phyloP scores from a whole-genome alignment of 2,329 filamentous ascomycete species.

The Furcasterigmium sp. region DNA sequence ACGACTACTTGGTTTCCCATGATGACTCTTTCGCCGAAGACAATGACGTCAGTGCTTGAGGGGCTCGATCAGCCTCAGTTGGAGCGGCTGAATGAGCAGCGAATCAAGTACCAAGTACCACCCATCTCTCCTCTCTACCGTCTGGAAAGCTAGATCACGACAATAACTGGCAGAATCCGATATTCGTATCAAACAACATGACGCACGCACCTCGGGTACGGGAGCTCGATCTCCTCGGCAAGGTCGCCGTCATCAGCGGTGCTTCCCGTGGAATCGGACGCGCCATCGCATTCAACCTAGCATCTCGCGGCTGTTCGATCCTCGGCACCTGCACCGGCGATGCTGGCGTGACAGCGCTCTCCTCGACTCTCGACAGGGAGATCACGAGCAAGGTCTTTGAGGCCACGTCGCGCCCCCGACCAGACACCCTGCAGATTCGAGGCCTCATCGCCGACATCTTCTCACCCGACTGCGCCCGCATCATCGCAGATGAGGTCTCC shows the following conservation, averaged over 20 bases:
- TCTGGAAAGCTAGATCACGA: too few species aligned
- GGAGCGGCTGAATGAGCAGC: too few species aligned
- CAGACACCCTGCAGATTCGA: slow-evolving; percentile 13
- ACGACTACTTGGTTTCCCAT: too few species aligned
- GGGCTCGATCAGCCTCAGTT: too few species aligned
- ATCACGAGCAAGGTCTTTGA: slow-evolving; percentile 12
- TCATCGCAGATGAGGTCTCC: slow-evolving; percentile 18
- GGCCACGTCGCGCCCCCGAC: slow-evolving; percentile 8
- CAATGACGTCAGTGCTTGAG: too few species aligned
- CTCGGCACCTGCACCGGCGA: slow-evolving; percentile 24
- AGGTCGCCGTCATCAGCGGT: slow-evolving; percentile 57
- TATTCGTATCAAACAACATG: neutral
- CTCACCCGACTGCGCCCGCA: slow-evolving; percentile 16
- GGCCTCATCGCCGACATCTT: slow-evolving; percentile 24
- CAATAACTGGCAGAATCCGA: too few species aligned
- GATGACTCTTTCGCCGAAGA: too few species aligned
- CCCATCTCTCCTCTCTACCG: too few species aligned
- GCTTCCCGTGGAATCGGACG: slow-evolving; percentile 41
- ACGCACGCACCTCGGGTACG: neutral
- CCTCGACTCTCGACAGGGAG: slow-evolving; percentile 13
- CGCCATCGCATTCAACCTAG: slow-evolving; percentile 20
- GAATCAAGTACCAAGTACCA: too few species aligned
- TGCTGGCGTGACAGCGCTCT: slow-evolving; percentile 13
- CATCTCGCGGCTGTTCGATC: slow-evolving; percentile 20
- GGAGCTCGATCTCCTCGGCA: slow-evolving; percentile 28